These are phyloP conservation scores for Rhodamnia rubescens DNA, from an alignment of 345 rosid genomes.

Conservation along the genomic window DNA sequence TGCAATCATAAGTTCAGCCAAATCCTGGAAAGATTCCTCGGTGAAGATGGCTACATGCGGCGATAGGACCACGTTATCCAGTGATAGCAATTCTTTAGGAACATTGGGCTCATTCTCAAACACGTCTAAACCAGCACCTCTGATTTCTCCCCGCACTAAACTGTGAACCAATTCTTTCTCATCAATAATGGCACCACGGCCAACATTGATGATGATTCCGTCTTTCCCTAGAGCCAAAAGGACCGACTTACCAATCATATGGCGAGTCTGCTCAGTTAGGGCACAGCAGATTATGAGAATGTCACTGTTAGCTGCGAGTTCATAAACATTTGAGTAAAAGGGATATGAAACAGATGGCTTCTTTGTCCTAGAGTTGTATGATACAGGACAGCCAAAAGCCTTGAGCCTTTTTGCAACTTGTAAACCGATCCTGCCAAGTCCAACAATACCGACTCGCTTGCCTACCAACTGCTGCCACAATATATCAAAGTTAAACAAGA, in stretches of 20 bases:
- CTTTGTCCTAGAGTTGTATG: conserved; percentile 19
- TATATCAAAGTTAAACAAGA: background rate
- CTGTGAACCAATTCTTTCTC: conserved; percentile 28
- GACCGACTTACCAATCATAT: conserved; percentile 18
- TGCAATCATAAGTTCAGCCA: conserved; percentile 10
- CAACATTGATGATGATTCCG: conserved; percentile 22
- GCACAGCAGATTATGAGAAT: conserved; percentile 23
- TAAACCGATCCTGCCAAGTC: conserved; percentile 24
- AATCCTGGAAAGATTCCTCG: conserved; percentile 14
- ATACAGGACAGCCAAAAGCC: conserved; percentile 22
- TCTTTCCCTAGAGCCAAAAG: conserved; percentile 15
- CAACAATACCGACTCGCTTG: conserved; percentile 23
- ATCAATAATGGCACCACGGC: conserved; percentile 25
- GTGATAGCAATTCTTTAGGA: conserved; percentile 7
- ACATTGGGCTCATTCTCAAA: conserved; percentile 29
- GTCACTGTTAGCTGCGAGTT: conserved; percentile 19
- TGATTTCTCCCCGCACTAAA: conserved; percentile 19
- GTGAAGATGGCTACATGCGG: conserved; percentile 22
- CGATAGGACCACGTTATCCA: conserved; percentile 29
- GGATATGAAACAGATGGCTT: conserved; percentile 13
- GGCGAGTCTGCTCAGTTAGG: conserved; percentile 21
- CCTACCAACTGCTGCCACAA: conserved; percentile 15
- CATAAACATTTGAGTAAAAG: conserved; percentile 9
- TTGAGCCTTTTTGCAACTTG: conserved; percentile 21
- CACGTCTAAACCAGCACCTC: conserved; percentile 37